Evolutionary conservation across 1,139 yeast species (phyloP).

Genomic region (Taphrina flavorubra): DNA sequence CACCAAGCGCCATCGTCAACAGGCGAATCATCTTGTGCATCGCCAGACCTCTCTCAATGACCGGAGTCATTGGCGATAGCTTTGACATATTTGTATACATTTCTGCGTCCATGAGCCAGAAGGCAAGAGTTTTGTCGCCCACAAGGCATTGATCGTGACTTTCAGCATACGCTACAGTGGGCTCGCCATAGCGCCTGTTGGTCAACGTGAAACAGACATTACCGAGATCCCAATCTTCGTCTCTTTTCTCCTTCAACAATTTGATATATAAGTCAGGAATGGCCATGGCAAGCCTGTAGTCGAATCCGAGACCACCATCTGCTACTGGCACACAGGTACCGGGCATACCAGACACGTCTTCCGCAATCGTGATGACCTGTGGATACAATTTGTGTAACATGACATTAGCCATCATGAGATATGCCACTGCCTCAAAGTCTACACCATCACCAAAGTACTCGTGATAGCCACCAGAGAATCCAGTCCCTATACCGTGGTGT

Average conservation of each 20-base stretch:
- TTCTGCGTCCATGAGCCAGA: slow-evolving; percentile 98
- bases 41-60: slow-evolving; percentile 85
- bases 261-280: slow-evolving; percentile 99
- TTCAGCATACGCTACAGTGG: slow-evolving; percentile 90
- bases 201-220: slow-evolving; percentile 79
- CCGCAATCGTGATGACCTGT: slow-evolving; percentile 81
- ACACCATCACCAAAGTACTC: slow-evolving; percentile 85
- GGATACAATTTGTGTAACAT: slow-evolving; percentile 65
- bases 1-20: slow-evolving; percentile 85
- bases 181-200: slow-evolving; percentile 86
- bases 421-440: slow-evolving; percentile 84
- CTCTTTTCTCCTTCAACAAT: slow-evolving; percentile 76
- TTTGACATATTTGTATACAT: slow-evolving; percentile 94
- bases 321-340: slow-evolving; percentile 77
- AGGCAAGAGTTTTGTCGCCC: slow-evolving; percentile 94
- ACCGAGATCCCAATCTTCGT: slow-evolving; percentile 92
- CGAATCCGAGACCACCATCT: slow-evolving; percentile 89
- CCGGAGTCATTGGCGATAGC: slow-evolving; percentile 71
- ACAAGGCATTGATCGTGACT: slow-evolving; percentile 97
- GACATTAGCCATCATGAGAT: slow-evolving; percentile 85
- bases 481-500: slow-evolving; percentile 90
- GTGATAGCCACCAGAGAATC: slow-evolving; percentile 89
- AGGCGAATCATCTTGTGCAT: slow-evolving; percentile 89
- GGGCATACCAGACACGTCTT: slow-evolving; percentile 98
- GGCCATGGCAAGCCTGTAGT: slow-evolving; percentile 94